Evolutionary conservation across 176 grass and related monocot genomes (phyloP), one percentile per base, ranked within the genome.

Genomic region (Zea luxurians): DNA sequence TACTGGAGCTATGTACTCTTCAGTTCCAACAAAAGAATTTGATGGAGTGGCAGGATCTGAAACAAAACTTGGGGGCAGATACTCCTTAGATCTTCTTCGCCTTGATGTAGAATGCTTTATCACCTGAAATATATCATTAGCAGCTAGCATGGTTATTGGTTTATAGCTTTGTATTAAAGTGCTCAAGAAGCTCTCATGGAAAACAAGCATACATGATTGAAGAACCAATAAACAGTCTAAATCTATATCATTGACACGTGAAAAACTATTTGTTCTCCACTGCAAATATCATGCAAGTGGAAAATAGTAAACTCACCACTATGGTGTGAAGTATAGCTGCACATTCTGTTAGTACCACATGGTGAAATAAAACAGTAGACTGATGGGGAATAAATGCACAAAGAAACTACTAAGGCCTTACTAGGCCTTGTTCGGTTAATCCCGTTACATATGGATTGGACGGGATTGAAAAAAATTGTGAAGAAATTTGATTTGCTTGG

Each of bases 1-100:
- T 95, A 99, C 96, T 40, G 96, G 96, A 81, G 96, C 92, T 76
- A 99, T 99, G 76, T 99, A 99, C 78, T 99, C 96, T 83, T 99
- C 96, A 64, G 96, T 99, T 84, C 96, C 96, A 87, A 99, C 96
- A 85, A 99, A 99, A 59, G 96, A 99, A 90, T 95, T 99, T 4
- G 96, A 99, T 83, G 87, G 96, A 49, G 90, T 91, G 72, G 74
- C 86, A 74, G 90, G 96, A 37, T 99, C 96, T 77, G 96, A 87
- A 67, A 92, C 85, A 85, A 99, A 94, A 48, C 71, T 87, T 81
- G 90, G 96, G 27, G 78, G 81, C 0, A 78, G 15, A 77, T 71
- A 85, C 70, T 99, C 90, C 83, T 86, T 86, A 62, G 88, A 95
- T 83, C 70, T 98, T 83, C 85, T 83, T 76, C 75, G 86, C 77